Evolutionary conservation across 371 early-diverging fungal genomes (phyloP).

Genomic region (Entomophthora muscae): DNA sequence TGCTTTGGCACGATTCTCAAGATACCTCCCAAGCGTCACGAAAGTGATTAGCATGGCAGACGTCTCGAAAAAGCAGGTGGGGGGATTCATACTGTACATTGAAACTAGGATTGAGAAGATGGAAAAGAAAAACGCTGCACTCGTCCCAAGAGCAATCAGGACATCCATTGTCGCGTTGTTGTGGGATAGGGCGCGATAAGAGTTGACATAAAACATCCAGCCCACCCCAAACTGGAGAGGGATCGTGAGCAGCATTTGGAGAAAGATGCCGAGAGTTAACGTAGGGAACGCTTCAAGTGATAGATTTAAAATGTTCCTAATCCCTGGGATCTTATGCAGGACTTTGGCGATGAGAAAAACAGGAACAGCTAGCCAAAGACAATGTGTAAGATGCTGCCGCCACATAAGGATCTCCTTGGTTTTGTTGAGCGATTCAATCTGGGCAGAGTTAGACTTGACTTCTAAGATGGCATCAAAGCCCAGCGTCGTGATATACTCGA

Average conservation of each 20-base stretch:
- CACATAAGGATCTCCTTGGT: constrained; percentile 75
- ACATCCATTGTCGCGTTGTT: constrained; percentile 91
- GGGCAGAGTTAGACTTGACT: constrained; percentile 40
- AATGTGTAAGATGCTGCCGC: constrained; percentile 36
- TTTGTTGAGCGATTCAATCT: constrained; percentile 75
- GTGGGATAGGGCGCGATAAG: constrained; percentile 60
- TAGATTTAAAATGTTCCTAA: constrained; percentile 6
- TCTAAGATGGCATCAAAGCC: constrained; percentile 74
- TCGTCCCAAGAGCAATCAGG: constrained; percentile 71
- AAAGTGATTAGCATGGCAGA: constrained; percentile 78
- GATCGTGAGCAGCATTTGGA: constrained; percentile 36
- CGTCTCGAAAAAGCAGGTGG: constrained; percentile 85
- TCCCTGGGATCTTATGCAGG: constrained; percentile 41
- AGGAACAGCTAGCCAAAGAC: constrained; percentile 56
- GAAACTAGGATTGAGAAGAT: constrained; percentile 21
- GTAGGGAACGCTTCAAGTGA: constrained; percentile 26
- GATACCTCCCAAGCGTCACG: constrained; percentile 71
- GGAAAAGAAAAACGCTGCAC: constrained; percentile 65
- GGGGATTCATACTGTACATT: constrained; percentile 15
- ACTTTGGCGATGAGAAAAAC: constrained; percentile 75
- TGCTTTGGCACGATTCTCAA: constrained; percentile 89
- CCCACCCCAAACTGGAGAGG: constrained; percentile 89
- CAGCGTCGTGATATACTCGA: constrained; percentile 54
- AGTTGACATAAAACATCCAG: constrained; percentile 49
- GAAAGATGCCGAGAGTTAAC: constrained; percentile 33